phyloP scores from a whole-genome alignment of 2,329 filamentous ascomycete species.

The Remersonia thermophila region DNA sequence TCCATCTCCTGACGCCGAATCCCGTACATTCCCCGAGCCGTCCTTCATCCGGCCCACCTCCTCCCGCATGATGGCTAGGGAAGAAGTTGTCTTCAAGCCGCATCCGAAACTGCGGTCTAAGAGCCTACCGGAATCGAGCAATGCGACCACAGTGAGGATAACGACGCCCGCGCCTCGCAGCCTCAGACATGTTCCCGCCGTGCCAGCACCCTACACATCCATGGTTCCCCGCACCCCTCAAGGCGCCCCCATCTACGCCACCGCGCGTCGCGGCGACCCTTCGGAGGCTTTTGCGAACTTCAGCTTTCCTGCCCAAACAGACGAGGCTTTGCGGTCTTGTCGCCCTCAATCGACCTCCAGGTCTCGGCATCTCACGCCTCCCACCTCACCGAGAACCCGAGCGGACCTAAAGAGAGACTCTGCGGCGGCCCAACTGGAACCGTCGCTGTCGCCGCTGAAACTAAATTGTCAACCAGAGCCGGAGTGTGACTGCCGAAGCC shows the following conservation, averaged over 20 bases:
- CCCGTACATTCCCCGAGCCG: constrained; percentile 31
- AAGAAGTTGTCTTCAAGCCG: constrained; percentile 25
- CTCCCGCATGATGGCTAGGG: constrained; percentile 43
- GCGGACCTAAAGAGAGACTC: constrained; percentile 11
- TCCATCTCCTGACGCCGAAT: too few species aligned
- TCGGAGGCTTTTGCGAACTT: too few species aligned
- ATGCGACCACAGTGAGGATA: neutral
- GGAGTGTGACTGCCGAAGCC: constrained; percentile 6
- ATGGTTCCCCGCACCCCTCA: too few species aligned
- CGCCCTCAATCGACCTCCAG: constrained; percentile 10
- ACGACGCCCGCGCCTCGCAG: constrained; percentile 3
- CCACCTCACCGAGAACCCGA: constrained; percentile 11
- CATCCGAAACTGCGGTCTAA: constrained; percentile 12
- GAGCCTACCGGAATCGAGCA: constrained; percentile 15
- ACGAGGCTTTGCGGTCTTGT: constrained; percentile 1
- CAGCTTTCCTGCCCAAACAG: neutral
- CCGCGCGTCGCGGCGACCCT: too few species aligned
- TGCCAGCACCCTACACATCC: too few species aligned
- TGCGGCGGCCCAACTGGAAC: constrained; percentile 2
- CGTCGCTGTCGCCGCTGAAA: constrained; percentile 1
- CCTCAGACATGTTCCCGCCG: neutral
- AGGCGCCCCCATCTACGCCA: too few species aligned
- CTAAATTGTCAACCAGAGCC: constrained; percentile 8
- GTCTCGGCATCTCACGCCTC: constrained; percentile 9
- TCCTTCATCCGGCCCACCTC: constrained; percentile 45